Conservation (phyloP, 2,329 filamentous ascomycete species). For the Talaromyces marneffei region DNA sequence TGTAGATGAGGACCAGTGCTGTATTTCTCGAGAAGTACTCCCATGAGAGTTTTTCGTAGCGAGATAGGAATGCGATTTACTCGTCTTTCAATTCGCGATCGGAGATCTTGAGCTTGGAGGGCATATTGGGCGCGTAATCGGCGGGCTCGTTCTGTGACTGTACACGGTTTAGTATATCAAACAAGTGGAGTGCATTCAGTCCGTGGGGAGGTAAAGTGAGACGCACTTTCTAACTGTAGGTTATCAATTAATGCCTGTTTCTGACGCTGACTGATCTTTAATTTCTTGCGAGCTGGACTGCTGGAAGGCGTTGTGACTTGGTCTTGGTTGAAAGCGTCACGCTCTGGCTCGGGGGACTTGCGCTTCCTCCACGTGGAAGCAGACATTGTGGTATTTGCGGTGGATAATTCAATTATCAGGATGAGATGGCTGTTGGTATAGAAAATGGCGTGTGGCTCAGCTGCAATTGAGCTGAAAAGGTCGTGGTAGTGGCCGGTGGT, state of each 20-base stretch:
- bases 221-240: conserved; percentile 76
- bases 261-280: conserved; percentile 61
- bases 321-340: conserved; percentile 43
- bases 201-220: background rate
- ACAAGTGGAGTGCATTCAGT: background rate
- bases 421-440: too few species aligned
- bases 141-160: conserved; percentile 81
- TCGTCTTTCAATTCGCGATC: conserved; percentile 82
- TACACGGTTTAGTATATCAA: conserved; percentile 7
- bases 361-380: conserved; percentile 30
- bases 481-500: background rate
- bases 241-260: conserved; percentile 88
- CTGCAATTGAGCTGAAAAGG: background rate
- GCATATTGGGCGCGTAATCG: conserved; percentile 85
- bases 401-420: background rate
- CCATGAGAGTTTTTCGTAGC: conserved; percentile 73
- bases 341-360: conserved; percentile 34
- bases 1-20: conserved; percentile 19
- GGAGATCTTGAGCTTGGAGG: conserved; percentile 77
- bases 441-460: too few species aligned
- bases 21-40: conserved; percentile 63
- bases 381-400: conserved; percentile 28
- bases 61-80: conserved; percentile 83
- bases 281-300: conserved; percentile 60
- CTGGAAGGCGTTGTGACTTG: conserved; percentile 38